Evolutionary conservation across 2,329 filamentous ascomycete genomes (phyloP), one percentile per base, ranked within the genome.

Genomic region (Cordyceps farinosa): DNA sequence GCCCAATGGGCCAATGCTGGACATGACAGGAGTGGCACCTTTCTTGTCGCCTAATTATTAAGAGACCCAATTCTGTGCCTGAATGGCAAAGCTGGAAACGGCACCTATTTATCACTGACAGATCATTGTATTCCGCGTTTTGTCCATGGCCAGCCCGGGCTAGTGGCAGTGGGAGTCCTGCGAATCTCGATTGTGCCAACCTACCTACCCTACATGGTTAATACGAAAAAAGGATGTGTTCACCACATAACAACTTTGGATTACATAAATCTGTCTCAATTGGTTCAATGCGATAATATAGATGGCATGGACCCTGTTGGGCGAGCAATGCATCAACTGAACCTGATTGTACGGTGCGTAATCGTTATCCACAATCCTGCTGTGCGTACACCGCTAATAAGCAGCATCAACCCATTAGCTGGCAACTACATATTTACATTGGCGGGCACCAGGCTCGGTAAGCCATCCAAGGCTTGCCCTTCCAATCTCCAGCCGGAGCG

Each of bases 401-500:
- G 13, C 15, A 17, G 17, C 38, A 32, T 38, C 29, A 11, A 53
- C 13, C 22, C 40, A 13, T 30, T 32, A 2, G 34, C 47, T 4
- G 3, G 10, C 30, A 29, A 3, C 10, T 36, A 15, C 6, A 22
- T 38, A 1, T 29, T 42, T 40, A 61, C 48, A 54, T 53, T 13
- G 58, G 58, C 27, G 48, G 58, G 40, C 58, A 61, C 58, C 58
- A 61, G 8, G 58, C 50, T 45, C 58, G 38, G 17, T 52, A 61
- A 5, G 58, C 58, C 58, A 27, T 36, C 58, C 58, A 61, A 3
- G 58, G 58, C 50, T 61, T 54, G 38, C 40, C 50, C 15, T 30
- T 42, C 17, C 32, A 61, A 30, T 61, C 58, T 5, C 58, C 58
- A 29, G 7, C 11, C 11, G 58, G 58, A 29, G 40, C 27, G 15